phyloP scores from a whole-genome alignment of 2,329 filamentous ascomycete genomes.

The Colletotrichum aenigma region DNA sequence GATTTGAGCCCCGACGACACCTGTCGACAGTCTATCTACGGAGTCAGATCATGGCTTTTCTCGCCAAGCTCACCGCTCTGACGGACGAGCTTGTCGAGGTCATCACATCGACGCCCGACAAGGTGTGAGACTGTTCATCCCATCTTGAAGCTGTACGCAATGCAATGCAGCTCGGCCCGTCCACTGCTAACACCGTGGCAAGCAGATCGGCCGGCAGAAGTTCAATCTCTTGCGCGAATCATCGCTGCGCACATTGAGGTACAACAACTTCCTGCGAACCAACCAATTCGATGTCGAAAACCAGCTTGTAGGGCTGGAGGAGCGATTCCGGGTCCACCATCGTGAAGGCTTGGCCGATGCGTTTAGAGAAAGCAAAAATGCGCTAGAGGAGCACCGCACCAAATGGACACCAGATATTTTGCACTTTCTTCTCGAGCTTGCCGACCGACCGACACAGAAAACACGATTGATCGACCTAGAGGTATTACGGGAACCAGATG shows the following conservation, averaged over 20 bases:
- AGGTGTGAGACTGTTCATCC: conserved; percentile 44
- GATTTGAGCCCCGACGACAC: neutral
- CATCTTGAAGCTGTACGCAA: neutral
- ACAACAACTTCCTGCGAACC: conserved; percentile 65
- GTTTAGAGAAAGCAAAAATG: conserved; percentile 61
- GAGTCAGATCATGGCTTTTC: conserved; percentile 67
- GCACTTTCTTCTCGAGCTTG: conserved; percentile 78
- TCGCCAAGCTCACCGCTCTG: conserved; percentile 66
- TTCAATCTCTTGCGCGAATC: conserved; percentile 53
- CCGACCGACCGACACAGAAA: conserved; percentile 77
- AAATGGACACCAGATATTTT: conserved; percentile 82
- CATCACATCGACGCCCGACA: conserved; percentile 58
- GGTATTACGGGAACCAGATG: conserved; percentile 48
- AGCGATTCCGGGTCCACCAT: conserved; percentile 83
- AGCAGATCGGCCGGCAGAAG: conserved; percentile 32
- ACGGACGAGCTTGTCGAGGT: conserved; percentile 73
- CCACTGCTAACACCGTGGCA: neutral
- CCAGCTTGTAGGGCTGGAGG: conserved; percentile 74
- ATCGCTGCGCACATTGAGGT: conserved; percentile 54
- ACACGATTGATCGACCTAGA: conserved; percentile 69
- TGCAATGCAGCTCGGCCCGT: conserved; percentile 2
- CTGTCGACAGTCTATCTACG: neutral
- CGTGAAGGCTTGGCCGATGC: conserved; percentile 81
- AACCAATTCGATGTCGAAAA: conserved; percentile 77
- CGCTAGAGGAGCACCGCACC: conserved; percentile 56